Percentiles rank a stretch among this genome's conserved stretches.
phyloP scores from a whole-genome alignment of 1,284 basidiomycete genomes.

The Apiotrichum siamense region DNA sequence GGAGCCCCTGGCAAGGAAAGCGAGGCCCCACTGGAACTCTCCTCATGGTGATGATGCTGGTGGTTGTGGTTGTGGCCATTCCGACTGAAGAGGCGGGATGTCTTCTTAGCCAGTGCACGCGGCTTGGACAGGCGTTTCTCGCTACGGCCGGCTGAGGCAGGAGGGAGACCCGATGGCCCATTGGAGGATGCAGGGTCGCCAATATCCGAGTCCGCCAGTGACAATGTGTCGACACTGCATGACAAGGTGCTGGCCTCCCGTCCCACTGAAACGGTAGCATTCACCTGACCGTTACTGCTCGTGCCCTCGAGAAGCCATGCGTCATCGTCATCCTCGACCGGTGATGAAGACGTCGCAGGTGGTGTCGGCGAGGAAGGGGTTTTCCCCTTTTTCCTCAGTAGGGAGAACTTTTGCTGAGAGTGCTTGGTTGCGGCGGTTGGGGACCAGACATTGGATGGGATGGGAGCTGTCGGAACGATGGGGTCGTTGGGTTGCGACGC shows the following conservation, averaged over 20 bases:
- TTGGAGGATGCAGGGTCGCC: neutral
- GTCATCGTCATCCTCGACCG: conserved; percentile 25
- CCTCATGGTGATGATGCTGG: conserved; percentile 5
- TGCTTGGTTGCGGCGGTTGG: neutral
- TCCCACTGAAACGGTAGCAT: conserved; percentile 14
- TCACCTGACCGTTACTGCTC: conserved; percentile 13
- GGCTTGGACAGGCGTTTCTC: conserved; percentile 26
- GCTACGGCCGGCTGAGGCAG: neutral
- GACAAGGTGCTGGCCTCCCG: conserved; percentile 12
- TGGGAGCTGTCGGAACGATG: neutral
- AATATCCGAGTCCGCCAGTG: conserved; percentile 6
- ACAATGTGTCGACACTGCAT: conserved; percentile 11
- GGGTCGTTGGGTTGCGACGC: neutral
- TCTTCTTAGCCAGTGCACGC: conserved; percentile 39
- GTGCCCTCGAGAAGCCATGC: conserved; percentile 38
- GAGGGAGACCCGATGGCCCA: neutral
- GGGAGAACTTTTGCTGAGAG: conserved; percentile 7
- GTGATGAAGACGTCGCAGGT: neutral
- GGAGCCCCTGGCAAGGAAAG: conserved; percentile 11
- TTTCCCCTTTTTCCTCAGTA: conserved; percentile 7
- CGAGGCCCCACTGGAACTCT: neutral
- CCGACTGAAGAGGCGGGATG: conserved; percentile 36
- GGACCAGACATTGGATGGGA: neutral
- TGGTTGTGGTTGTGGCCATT: conserved; percentile 7
- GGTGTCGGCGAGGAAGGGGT: neutral